Evolutionary conservation across 2,329 filamentous ascomycete species (phyloP).

Genomic region (Fusarium sp.): DNA sequence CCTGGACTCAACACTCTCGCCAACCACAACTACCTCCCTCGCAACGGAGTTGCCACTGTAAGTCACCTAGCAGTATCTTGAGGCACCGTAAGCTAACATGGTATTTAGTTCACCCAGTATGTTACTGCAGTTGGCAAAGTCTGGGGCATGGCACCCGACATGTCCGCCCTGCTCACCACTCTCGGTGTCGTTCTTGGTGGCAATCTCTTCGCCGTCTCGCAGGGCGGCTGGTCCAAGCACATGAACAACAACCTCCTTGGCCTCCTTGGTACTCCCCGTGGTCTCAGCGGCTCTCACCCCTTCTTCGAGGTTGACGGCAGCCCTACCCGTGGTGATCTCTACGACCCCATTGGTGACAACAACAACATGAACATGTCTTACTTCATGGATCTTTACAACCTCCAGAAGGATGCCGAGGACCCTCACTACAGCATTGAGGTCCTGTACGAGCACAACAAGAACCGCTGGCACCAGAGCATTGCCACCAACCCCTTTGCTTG

Average conservation of each 20-base stretch:
- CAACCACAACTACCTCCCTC: slow-evolving; percentile 44
- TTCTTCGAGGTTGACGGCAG: slow-evolving; percentile 68
- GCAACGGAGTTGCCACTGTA: slow-evolving; percentile 43
- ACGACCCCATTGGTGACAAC: slow-evolving; percentile 61
- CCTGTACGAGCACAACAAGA: slow-evolving; percentile 58
- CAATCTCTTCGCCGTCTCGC: slow-evolving; percentile 45
- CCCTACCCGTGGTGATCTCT: slow-evolving; percentile 66
- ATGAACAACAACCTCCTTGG: slow-evolving; percentile 60
- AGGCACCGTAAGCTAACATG: background rate
- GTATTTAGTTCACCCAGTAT: slow-evolving; percentile 20
- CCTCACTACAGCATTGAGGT: slow-evolving; percentile 54
- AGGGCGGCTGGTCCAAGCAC: slow-evolving; percentile 53
- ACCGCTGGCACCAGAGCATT: slow-evolving; percentile 62
- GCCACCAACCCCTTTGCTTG: slow-evolving; percentile 67
- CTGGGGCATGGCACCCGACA: slow-evolving; percentile 37
- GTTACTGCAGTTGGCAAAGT: slow-evolving; percentile 35
- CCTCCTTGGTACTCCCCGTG: slow-evolving; percentile 59
- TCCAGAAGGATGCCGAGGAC: slow-evolving; percentile 55
- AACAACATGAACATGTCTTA: slow-evolving; percentile 65
- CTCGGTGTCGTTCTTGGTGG: slow-evolving; percentile 57
- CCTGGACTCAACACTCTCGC: slow-evolving; percentile 40
- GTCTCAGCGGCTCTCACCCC: slow-evolving; percentile 66
- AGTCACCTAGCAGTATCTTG: background rate
- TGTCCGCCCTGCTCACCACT: slow-evolving; percentile 28
- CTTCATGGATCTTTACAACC: slow-evolving; percentile 63